Evolutionary conservation across 2,329 filamentous ascomycete species (phyloP).

Genomic region (Arthrobotrys megalospora): DNA sequence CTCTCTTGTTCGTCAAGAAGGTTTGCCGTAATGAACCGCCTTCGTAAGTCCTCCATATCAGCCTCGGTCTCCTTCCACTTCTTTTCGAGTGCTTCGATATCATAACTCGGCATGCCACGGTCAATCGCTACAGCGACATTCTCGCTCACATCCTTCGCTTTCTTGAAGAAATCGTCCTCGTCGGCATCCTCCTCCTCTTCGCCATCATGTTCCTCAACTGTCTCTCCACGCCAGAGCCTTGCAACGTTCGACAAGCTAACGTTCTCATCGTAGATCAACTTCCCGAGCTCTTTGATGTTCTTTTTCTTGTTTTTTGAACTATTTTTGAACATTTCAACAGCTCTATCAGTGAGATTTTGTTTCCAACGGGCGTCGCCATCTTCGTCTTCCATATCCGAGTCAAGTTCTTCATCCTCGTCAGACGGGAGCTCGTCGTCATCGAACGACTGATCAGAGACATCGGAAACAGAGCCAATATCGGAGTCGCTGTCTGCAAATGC

Average conservation of each 20-base stretch:
- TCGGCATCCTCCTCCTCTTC: slow-evolving; percentile 74
- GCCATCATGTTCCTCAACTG: slow-evolving; percentile 72
- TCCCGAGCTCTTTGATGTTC: slow-evolving; percentile 77
- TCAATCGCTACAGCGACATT: slow-evolving; percentile 75
- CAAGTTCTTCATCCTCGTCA: slow-evolving; percentile 69
- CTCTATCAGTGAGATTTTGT: slow-evolving; percentile 83
- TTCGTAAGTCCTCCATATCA: slow-evolving; percentile 80
- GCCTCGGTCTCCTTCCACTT: slow-evolving; percentile 85
- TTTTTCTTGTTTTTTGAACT: slow-evolving; percentile 43
- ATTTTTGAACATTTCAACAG: slow-evolving; percentile 66
- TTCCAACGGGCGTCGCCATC: slow-evolving; percentile 81
- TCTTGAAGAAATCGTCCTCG: slow-evolving; percentile 77
- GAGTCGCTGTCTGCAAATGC: slow-evolving; percentile 98
- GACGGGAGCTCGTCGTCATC: slow-evolving; percentile 67
- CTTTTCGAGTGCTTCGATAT: slow-evolving; percentile 83
- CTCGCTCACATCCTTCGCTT: slow-evolving; percentile 75
- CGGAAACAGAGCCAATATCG: slow-evolving; percentile 89
- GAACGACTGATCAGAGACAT: slow-evolving; percentile 68
- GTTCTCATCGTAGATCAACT: slow-evolving; percentile 88
- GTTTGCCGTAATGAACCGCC: slow-evolving; percentile 81
- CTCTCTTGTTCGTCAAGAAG: slow-evolving; percentile 74
- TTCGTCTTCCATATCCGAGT: slow-evolving; percentile 71
- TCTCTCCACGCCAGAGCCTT: slow-evolving; percentile 82
- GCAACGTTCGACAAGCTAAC: slow-evolving; percentile 83
- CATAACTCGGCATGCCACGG: slow-evolving; percentile 81